phyloP scores from a whole-genome alignment of 2,329 filamentous ascomycete species.

The Exophiala viscosa region DNA sequence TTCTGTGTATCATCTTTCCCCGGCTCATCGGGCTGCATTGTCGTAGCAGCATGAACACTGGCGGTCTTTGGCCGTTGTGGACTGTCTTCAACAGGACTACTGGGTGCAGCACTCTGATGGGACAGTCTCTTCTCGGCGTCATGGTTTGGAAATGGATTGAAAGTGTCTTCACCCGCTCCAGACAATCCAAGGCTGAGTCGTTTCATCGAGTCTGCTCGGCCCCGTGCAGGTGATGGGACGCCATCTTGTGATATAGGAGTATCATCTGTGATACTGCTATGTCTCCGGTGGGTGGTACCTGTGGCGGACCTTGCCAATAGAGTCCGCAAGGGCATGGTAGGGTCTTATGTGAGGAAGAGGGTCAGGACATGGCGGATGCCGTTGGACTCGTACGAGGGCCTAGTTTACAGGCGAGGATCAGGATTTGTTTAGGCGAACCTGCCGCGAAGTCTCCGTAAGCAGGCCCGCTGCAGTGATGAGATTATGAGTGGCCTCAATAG shows the following conservation, averaged over 20 bases:
- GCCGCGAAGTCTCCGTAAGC: neutral
- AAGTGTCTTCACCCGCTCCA: slow-evolving; percentile 19
- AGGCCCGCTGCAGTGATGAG: slow-evolving; percentile 1
- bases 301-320: slow-evolving; percentile 17
- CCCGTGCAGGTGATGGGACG: slow-evolving; percentile 4
- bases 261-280: slow-evolving; percentile 20
- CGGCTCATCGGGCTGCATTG: neutral
- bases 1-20: neutral
- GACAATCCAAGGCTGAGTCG: slow-evolving; percentile 24
- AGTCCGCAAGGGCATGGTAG: slow-evolving; percentile 20
- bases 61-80: slow-evolving; percentile 2
- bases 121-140: slow-evolving; percentile 15
- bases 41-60: slow-evolving; percentile 3
- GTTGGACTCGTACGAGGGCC: neutral
- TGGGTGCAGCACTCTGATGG: neutral
- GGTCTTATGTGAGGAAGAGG: neutral
- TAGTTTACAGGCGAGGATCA: neutral
- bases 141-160: slow-evolving; percentile 14
- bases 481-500: neutral
- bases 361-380: neutral
- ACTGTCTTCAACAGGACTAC: neutral
- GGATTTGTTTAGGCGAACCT: neutral
- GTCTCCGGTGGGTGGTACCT: slow-evolving; percentile 15
- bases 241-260: slow-evolving; percentile 2
- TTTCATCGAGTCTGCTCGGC: slow-evolving; percentile 22